Conservation (phyloP, 768 basidiomycete species). For the Inosperma sp. region DNA sequence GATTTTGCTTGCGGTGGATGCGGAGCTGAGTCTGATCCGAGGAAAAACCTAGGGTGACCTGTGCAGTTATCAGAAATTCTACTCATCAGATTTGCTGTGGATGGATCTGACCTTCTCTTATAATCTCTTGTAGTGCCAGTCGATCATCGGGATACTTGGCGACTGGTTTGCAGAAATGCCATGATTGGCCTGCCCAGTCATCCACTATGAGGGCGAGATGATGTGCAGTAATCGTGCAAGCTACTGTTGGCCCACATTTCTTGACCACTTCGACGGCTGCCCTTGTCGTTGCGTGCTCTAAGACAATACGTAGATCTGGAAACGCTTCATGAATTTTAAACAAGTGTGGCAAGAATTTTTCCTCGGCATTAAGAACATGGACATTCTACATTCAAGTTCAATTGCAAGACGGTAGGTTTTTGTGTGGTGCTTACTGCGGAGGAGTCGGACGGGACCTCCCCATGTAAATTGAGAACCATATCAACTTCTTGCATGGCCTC, state of each 20-base stretch:
- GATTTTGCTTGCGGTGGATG: constrained; percentile 71
- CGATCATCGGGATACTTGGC: constrained; percentile 95
- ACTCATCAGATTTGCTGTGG: neutral
- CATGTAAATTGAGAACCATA: constrained; percentile 95
- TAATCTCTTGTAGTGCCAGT: constrained; percentile 69
- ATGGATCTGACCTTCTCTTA: constrained; percentile 56
- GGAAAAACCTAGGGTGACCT: constrained; percentile 94
- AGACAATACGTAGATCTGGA: constrained; percentile 87
- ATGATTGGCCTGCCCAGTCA: constrained; percentile 93
- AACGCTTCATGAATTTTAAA: constrained; percentile 75
- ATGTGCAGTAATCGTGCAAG: constrained; percentile 95
- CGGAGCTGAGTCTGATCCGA: constrained; percentile 96
- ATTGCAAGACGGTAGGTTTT: neutral
- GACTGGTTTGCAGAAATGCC: constrained; percentile 97
- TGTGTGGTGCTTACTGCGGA: constrained; percentile 39
- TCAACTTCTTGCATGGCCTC: constrained; percentile 89
- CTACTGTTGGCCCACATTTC: constrained; percentile 74
- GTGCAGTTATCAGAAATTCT: neutral
- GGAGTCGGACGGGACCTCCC: constrained; percentile 91
- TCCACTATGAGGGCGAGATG: constrained; percentile 93
- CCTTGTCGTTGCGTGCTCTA: constrained; percentile 94
- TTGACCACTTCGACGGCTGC: constrained; percentile 87
- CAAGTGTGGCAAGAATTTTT: constrained; percentile 84
- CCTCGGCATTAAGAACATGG: constrained; percentile 91
- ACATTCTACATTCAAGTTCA: constrained; percentile 53